These are phyloP conservation scores for Cyclostephanos tholiformis DNA, from an alignment of 108 stramenopile genomes.

Conservation along the genomic window DNA sequence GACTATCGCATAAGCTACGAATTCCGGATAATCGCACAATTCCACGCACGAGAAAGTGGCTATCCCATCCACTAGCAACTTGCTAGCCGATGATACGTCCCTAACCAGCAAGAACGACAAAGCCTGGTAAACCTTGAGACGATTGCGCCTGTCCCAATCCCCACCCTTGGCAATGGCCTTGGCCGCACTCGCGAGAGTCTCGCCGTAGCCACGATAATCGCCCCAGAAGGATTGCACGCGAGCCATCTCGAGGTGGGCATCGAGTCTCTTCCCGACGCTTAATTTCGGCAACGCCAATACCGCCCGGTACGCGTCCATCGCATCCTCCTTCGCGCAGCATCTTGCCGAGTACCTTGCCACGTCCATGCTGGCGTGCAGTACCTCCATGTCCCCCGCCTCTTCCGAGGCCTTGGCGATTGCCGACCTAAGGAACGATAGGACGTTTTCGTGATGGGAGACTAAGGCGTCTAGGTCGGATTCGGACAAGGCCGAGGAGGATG, in stretches of 20 bases:
- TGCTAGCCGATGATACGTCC: slow-evolving; percentile 85
- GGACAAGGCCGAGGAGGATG: slow-evolving; percentile 26
- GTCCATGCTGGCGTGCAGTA: slow-evolving; percentile 88
- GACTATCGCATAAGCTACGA: slow-evolving; percentile 90
- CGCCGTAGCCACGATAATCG: slow-evolving; percentile 63
- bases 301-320: slow-evolving; percentile 81
- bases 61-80: slow-evolving; percentile 89
- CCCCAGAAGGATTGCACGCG: slow-evolving; percentile 88
- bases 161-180: slow-evolving; percentile 89
- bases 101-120: slow-evolving; percentile 74
- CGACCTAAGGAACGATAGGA: slow-evolving; percentile 52
- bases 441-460: slow-evolving; percentile 47
- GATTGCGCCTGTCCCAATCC: slow-evolving; percentile 99
- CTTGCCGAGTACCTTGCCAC: slow-evolving; percentile 89
- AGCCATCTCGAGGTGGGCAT: slow-evolving; percentile 91
- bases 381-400: slow-evolving; percentile 97
- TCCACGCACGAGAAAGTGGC: slow-evolving; percentile 97
- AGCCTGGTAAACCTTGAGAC: slow-evolving; percentile 94
- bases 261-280: slow-evolving; percentile 95
- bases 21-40: slow-evolving; percentile 91
- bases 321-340: slow-evolving; percentile 77
- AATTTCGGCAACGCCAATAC: slow-evolving; percentile 87
- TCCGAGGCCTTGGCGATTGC: slow-evolving; percentile 83
- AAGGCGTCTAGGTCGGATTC: slow-evolving; percentile 51
- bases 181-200: slow-evolving; percentile 56